These are phyloP conservation scores for Trypanosomatidae sp. DNA, from an alignment of 208 protist species.

Conservation along the genomic window DNA sequence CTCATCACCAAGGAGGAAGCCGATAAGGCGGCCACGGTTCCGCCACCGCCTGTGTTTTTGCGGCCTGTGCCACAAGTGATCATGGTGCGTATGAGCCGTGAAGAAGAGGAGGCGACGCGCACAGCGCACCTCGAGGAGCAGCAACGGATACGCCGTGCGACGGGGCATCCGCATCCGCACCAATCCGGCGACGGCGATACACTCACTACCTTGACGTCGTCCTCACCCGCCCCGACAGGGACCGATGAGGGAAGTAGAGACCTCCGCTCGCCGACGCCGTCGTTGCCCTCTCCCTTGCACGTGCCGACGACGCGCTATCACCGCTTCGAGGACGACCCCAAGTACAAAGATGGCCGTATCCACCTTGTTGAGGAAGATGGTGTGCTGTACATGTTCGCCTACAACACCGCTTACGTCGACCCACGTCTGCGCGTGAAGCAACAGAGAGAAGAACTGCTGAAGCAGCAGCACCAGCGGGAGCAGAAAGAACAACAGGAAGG, in stretches of 20 bases:
- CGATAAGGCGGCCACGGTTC: slow-evolving; percentile 23
- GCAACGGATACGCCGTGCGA: not conserved
- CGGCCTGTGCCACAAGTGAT: slow-evolving; percentile 31
- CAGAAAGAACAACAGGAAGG: not conserved
- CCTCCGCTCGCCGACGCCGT: not conserved
- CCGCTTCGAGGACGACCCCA: slow-evolving; percentile 36
- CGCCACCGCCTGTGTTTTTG: slow-evolving; percentile 33
- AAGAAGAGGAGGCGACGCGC: slow-evolving; percentile 38
- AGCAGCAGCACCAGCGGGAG: slow-evolving; percentile 3
- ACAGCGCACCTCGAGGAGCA: slow-evolving; percentile 23
- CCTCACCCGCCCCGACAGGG: not conserved
- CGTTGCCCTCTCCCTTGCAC: slow-evolving; percentile 5
- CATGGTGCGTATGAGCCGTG: slow-evolving; percentile 29
- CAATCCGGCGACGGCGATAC: not conserved
- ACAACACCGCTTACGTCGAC: slow-evolving; percentile 36
- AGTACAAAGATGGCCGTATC: slow-evolving; percentile 57
- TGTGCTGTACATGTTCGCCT: slow-evolving; percentile 65
- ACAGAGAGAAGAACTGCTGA: slow-evolving; percentile 11
- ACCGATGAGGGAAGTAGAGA: not conserved
- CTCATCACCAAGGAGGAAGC: slow-evolving; percentile 25
- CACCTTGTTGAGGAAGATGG: slow-evolving; percentile 67
- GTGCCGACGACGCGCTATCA: slow-evolving; percentile 22
- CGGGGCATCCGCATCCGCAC: not conserved
- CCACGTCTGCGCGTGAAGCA: slow-evolving; percentile 8
- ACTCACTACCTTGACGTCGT: not conserved